Conservation (phyloP, 345 rosid species). For the Noccaea caerulescens region DNA sequence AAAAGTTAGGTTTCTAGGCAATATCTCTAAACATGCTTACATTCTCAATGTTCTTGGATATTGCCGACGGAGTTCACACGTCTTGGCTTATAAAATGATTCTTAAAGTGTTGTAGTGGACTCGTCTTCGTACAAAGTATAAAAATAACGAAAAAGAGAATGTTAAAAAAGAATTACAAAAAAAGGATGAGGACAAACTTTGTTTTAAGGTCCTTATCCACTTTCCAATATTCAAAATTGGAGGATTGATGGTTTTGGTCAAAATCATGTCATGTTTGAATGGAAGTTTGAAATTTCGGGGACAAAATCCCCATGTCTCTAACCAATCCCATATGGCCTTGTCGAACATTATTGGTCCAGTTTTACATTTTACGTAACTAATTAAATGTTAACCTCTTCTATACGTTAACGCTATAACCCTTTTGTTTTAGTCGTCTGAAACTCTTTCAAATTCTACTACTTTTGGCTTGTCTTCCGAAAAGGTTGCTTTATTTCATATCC, state of each 20-base stretch:
- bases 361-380: background rate
- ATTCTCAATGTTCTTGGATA: too few relatives aligned
- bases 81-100: background rate
- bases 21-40: background rate
- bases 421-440: conserved; percentile 22
- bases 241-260: conserved; percentile 40
- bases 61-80: conserved; percentile 8
- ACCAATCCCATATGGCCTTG: conserved; percentile 30
- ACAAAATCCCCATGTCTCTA: conserved; percentile 32
- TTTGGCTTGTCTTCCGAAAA: conserved; percentile 21
- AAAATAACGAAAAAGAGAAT: conserved; percentile 28
- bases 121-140: conserved; percentile 20
- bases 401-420: conserved; percentile 20
- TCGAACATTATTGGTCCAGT: conserved; percentile 29
- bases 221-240: conserved; percentile 37
- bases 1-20: background rate
- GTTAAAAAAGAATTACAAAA: conserved; percentile 9
- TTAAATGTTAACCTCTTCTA: conserved; percentile 8
- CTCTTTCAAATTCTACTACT: conserved; percentile 15
- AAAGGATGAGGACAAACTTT: conserved; percentile 3
- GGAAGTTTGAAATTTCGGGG: conserved; percentile 30
- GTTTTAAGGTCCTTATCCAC: conserved; percentile 33
- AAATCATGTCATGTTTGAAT: conserved; percentile 38
- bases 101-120: conserved; percentile 6
- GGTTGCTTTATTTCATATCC: conserved; percentile 16